Evolutionary conservation across 352 stramenopile genomes (phyloP).

Genomic region (Globisporangium solare): DNA sequence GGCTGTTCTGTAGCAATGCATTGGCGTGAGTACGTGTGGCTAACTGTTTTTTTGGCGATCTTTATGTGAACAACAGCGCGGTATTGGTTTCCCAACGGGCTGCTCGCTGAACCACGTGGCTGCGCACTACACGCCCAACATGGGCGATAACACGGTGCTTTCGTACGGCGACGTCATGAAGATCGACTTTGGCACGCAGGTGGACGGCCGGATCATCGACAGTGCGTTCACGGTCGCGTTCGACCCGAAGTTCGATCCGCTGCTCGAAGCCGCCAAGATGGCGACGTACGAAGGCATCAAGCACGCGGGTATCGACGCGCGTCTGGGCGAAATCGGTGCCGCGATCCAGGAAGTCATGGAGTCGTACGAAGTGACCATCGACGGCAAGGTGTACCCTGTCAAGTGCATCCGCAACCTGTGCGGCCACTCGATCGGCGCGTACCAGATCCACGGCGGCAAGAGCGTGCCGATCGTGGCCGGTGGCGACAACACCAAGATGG

Average conservation of each 20-base stretch:
- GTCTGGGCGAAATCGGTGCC: slow-evolving; percentile 91
- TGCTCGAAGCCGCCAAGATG: slow-evolving; percentile 89
- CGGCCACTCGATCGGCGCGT: slow-evolving; percentile 91
- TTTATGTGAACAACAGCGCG: background rate
- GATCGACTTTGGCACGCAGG: slow-evolving; percentile 94
- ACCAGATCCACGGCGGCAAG: slow-evolving; percentile 91
- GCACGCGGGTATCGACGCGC: slow-evolving; percentile 92
- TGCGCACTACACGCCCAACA: slow-evolving; percentile 97
- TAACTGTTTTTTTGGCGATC: background rate
- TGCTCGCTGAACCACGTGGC: slow-evolving; percentile 97
- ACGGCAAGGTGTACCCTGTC: slow-evolving; percentile 88
- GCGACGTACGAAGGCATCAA: slow-evolving; percentile 93
- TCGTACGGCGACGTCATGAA: slow-evolving; percentile 98
- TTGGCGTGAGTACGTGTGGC: background rate
- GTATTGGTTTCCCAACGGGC: slow-evolving; percentile 77
- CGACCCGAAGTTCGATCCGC: slow-evolving; percentile 91
- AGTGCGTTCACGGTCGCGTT: slow-evolving; percentile 93
- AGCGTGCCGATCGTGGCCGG: slow-evolving; percentile 90
- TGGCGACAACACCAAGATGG: slow-evolving; percentile 80
- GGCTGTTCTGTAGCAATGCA: background rate
- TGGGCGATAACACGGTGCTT: slow-evolving; percentile 92
- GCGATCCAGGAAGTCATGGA: slow-evolving; percentile 95
- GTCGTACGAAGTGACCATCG: slow-evolving; percentile 91
- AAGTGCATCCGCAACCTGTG: slow-evolving; percentile 93
- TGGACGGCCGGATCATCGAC: slow-evolving; percentile 95